phyloP scores from a whole-genome alignment of 805 yeast genomes.

The Yamadazyma takamatsuzukensis region DNA sequence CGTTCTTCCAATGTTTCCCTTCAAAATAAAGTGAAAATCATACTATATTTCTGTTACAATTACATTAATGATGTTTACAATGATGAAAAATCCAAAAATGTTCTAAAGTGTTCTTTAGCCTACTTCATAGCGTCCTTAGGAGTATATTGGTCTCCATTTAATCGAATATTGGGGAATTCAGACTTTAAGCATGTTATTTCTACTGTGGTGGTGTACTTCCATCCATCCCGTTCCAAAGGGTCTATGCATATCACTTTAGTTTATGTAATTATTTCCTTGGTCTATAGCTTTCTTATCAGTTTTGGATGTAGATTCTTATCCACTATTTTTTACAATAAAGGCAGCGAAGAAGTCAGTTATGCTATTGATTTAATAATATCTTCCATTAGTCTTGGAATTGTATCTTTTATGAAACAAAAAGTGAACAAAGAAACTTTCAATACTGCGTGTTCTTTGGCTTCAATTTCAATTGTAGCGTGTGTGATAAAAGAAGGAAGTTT shows the following conservation, averaged over 20 bases:
- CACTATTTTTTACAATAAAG: constrained; percentile 40
- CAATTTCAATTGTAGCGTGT: constrained; percentile 66
- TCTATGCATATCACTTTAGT: constrained; percentile 72
- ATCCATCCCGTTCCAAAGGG: constrained; percentile 75
- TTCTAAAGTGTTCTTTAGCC: constrained; percentile 68
- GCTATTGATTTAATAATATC: constrained; percentile 51
- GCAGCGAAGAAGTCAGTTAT: constrained; percentile 47
- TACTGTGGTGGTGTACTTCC: constrained; percentile 81
- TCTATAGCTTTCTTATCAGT: constrained; percentile 52
- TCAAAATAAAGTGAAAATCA: constrained; percentile 4
- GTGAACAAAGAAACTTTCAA: constrained; percentile 68
- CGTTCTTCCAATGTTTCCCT: constrained; percentile 3
- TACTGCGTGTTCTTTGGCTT: constrained; percentile 76
- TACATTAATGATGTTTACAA: constrained; percentile 7
- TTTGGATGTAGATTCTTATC: constrained; percentile 50
- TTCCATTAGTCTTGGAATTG: constrained; percentile 56
- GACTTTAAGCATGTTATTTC: constrained; percentile 81
- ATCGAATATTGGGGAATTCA: constrained; percentile 53
- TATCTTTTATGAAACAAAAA: constrained; percentile 67
- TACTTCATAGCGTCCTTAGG: constrained; percentile 71
- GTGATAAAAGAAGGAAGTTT: constrained; percentile 70
- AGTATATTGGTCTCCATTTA: constrained; percentile 54
- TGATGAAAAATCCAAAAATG: constrained; percentile 23
- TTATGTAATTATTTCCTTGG: constrained; percentile 54
- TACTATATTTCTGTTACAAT: constrained; percentile 1